phyloP scores from a whole-genome alignment of 805 yeast species.

The Kazachstania viticola region DNA sequence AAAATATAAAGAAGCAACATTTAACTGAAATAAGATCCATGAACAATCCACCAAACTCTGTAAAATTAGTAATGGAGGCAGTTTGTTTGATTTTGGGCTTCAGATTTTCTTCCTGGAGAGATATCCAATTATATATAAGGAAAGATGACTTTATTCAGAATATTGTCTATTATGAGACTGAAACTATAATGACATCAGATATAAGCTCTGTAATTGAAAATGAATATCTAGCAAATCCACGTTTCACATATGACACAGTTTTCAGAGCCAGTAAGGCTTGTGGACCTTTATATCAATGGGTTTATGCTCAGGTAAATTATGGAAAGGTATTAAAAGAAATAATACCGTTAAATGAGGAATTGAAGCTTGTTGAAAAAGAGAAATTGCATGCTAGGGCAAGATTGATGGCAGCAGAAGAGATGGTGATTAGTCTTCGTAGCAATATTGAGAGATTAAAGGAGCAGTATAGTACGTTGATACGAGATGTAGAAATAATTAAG shows the following conservation, averaged over 20 bases:
- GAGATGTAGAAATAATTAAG: constrained; percentile 70
- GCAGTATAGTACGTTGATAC: constrained; percentile 59
- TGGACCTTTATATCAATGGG: constrained; percentile 87
- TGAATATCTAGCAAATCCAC: constrained; percentile 48
- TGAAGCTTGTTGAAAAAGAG: constrained; percentile 44
- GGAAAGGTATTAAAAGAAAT: constrained; percentile 57
- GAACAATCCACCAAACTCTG: constrained; percentile 83
- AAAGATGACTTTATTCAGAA: constrained; percentile 79
- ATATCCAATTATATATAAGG: constrained; percentile 69
- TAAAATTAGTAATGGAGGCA: constrained; percentile 75
- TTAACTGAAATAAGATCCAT: constrained; percentile 80
- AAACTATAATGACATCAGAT: constrained; percentile 40
- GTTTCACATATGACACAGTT: constrained; percentile 61
- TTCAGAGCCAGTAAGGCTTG: constrained; percentile 90
- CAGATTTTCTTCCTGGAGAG: constrained; percentile 58
- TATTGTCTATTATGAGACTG: constrained; percentile 65
- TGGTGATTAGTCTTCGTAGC: constrained; percentile 63
- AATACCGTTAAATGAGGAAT: constrained; percentile 64
- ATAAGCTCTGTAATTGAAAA: constrained; percentile 46
- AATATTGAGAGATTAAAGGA: constrained; percentile 59
- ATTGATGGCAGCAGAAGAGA: constrained; percentile 62
- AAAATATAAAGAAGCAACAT: constrained; percentile 84
- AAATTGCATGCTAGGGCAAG: constrained; percentile 55
- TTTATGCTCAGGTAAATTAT: constrained; percentile 75
- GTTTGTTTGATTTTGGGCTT: constrained; percentile 78